Evolutionary conservation across 2,329 filamentous ascomycete genomes (phyloP).

Genomic region (Nothophaeocryptopus gaeumannii): DNA sequence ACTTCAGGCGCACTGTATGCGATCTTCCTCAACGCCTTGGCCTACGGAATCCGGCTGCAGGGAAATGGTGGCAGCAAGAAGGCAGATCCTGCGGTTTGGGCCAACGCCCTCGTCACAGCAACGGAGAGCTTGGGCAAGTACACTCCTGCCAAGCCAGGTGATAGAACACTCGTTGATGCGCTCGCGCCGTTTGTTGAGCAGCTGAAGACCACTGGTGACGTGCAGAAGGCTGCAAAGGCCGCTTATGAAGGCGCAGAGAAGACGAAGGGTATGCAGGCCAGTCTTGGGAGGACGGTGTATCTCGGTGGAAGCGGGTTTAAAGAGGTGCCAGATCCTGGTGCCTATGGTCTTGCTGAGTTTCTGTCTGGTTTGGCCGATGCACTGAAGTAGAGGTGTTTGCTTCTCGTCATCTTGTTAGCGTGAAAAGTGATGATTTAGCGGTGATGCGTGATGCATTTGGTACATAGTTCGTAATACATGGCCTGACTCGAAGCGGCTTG

Average conservation of each 20-base stretch:
- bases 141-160: slow-evolving; percentile 84
- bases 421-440: slow-evolving; percentile 4
- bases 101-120: slow-evolving; percentile 67
- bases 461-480: slow-evolving; percentile 19
- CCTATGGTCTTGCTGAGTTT: slow-evolving; percentile 78
- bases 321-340: slow-evolving; percentile 71
- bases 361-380: slow-evolving; percentile 70
- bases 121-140: slow-evolving; percentile 72
- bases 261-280: slow-evolving; percentile 90
- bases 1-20: slow-evolving; percentile 76
- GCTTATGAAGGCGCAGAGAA: slow-evolving; percentile 72
- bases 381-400: slow-evolving; percentile 33
- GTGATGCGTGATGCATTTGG: neutral
- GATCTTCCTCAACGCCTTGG: slow-evolving; percentile 86
- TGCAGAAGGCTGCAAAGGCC: slow-evolving; percentile 71
- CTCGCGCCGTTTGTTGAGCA: slow-evolving; percentile 80
- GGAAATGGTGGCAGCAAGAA: slow-evolving; percentile 36
- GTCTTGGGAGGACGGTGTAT: slow-evolving; percentile 78
- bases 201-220: slow-evolving; percentile 62
- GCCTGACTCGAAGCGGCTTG: slow-evolving; percentile 9
- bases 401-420: neutral
- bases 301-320: slow-evolving; percentile 72
- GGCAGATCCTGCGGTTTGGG: slow-evolving; percentile 53
- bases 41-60: slow-evolving; percentile 62
- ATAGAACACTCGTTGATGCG: slow-evolving; percentile 87